Conservation (phyloP, 78 protist genomes). For the slime mould (Dictyostelium discoideum) region DNA sequence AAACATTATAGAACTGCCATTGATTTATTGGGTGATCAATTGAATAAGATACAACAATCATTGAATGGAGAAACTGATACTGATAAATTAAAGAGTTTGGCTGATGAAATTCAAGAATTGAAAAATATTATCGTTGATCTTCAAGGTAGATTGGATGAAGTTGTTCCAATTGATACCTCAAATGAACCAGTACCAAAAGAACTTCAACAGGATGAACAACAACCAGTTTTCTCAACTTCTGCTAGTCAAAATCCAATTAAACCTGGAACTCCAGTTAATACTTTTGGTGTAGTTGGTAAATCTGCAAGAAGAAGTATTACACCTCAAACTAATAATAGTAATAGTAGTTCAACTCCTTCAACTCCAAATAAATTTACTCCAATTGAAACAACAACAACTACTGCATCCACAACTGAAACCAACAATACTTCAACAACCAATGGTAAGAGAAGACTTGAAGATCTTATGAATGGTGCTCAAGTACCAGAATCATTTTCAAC, state of each 20-base stretch:
- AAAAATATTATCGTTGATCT: slow-evolving; percentile 29
- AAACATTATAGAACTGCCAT: slow-evolving; percentile 15
- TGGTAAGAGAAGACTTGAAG: slow-evolving; percentile 52
- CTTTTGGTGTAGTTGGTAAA: slow-evolving; percentile 54
- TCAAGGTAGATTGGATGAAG: slow-evolving; percentile 36
- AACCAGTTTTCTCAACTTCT: background rate
- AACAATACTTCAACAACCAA: background rate
- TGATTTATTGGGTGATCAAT: background rate
- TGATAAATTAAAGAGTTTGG: background rate
- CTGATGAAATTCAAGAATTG: slow-evolving; percentile 42
- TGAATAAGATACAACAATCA: background rate
- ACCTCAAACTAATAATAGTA: background rate
- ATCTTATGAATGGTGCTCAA: slow-evolving; percentile 39
- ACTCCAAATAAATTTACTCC: background rate
- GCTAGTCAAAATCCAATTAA: background rate
- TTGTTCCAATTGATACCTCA: slow-evolving; percentile 64
- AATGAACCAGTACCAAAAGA: slow-evolving; percentile 69
- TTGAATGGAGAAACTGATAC: background rate
- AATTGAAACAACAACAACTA: background rate
- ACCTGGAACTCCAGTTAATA: slow-evolving; percentile 17
- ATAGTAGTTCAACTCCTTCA: background rate
- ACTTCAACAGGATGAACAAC: slow-evolving; percentile 13
- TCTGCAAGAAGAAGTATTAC: background rate
- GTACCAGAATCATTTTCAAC: background rate
- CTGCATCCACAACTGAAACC: background rate